Evolutionary conservation across 768 basidiomycete species (phyloP), one percentile per base, ranked within the genome.

Genomic region (Suillus discolor): DNA sequence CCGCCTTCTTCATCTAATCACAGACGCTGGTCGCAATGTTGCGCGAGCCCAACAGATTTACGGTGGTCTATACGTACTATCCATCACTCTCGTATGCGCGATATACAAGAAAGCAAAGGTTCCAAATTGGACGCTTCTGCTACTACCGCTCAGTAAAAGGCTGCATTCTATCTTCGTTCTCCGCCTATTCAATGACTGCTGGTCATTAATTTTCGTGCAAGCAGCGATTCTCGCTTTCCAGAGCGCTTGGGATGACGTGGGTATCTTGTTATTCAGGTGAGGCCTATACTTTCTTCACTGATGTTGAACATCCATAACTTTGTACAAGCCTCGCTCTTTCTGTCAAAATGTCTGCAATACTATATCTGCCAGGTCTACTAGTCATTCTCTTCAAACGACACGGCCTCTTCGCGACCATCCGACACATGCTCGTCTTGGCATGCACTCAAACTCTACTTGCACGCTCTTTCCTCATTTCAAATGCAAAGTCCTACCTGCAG

Each of bases 181-280:
- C 62, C 85, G 97, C 23, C 80, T 98, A 7, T 99, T 99, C 83
- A 98, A 98, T 73, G 97, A 99, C 74, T 93, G 93, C 73, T 96
- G 94, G 94, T 84, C 90, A 3, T 81, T 89, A 0, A 75, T 92
- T 20, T 82, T 85, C 5, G 80, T 90, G 39, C 85, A 94, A 68
- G 81, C 84, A 0, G 85, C 93, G 2, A 83, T 96, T 25, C 72
- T 92, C 9, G 85, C 89, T 1, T 89, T 89, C 67, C 88, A 88
- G 68, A 74, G 74, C 25, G 83, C 83, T 12, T 77, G 84, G 65
- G 89, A 92, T 74, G 85, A 86, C 54, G 61, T 87, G 6, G 92
- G 88, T 9, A 84, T 85, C 11, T 71, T 90, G 62, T 74, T 97
- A 4, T 92, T 90, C 76, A 91, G 92, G 96, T 93, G 67, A 66